Evolutionary conservation across 148 eudicot genomes (phyloP).

Genomic region (Rhododendron simsii): DNA sequence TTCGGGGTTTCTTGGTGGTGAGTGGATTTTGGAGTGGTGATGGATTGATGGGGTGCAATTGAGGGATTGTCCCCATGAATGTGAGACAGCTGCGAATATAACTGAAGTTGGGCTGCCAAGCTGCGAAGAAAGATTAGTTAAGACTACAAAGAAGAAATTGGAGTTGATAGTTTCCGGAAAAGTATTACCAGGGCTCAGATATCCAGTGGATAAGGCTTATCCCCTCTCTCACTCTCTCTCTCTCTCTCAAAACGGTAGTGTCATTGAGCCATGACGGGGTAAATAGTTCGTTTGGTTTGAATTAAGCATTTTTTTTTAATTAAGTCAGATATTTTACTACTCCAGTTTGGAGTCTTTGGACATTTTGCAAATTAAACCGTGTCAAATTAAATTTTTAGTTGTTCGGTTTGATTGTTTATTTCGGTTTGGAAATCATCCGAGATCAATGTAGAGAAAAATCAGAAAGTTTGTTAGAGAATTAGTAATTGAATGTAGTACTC

Average conservation of each 20-base stretch:
- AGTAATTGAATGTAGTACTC: no score
- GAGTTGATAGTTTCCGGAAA: not conserved
- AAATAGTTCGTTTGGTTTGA: not conserved
- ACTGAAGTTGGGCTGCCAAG: not conserved
- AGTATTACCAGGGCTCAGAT: not conserved
- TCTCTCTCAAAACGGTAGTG: not conserved
- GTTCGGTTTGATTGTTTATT: no score
- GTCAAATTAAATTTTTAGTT: not conserved
- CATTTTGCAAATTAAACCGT: not conserved
- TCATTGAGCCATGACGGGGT: not conserved
- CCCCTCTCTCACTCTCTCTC: not conserved
- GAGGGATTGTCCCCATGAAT: constrained; percentile 10
- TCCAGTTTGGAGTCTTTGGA: no score
- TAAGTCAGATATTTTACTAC: no score
- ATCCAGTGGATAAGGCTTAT: constrained; percentile 5
- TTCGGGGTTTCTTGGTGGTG: constrained; percentile 10
- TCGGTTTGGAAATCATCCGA: not conserved
- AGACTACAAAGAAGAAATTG: not conserved
- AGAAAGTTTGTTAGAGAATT: not conserved
- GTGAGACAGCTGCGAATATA: not conserved
- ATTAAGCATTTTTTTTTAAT: no score
- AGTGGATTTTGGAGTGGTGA: constrained; percentile 10
- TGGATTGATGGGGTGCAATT: constrained; percentile 6
- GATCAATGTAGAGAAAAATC: not conserved
- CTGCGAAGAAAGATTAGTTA: not conserved